Evolutionary conservation across 1,284 basidiomycete genomes (phyloP).

Genomic region (Blastosporella zonata): DNA sequence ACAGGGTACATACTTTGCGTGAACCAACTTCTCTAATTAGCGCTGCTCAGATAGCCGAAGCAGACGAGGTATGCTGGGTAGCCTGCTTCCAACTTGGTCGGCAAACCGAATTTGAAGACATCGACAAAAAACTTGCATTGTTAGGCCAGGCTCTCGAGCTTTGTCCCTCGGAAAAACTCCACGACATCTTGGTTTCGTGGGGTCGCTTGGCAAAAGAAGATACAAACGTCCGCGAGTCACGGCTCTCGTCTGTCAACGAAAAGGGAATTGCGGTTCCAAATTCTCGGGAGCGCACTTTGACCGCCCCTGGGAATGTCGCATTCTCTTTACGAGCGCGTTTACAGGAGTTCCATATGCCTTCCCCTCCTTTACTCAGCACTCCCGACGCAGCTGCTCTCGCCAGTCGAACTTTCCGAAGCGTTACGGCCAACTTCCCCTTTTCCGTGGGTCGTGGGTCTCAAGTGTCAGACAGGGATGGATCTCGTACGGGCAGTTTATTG

Average conservation of each 20-base stretch:
- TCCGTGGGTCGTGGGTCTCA: conserved; percentile 50
- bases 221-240: conserved; percentile 46
- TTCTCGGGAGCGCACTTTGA: conserved; percentile 23
- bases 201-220: conserved; percentile 64
- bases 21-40: conserved; percentile 30
- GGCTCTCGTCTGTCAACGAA: conserved; percentile 29
- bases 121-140: conserved; percentile 63
- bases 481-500: conserved; percentile 40
- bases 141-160: conserved; percentile 84
- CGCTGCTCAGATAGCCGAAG: conserved; percentile 52
- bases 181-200: conserved; percentile 75
- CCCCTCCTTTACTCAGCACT: conserved; percentile 60
- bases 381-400: conserved; percentile 75
- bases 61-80: conserved; percentile 82
- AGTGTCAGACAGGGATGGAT: conserved; percentile 40
- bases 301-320: conserved; percentile 31
- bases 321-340: conserved; percentile 58
- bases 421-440: conserved; percentile 77
- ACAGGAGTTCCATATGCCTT: conserved; percentile 60
- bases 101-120: conserved; percentile 71
- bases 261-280: conserved; percentile 24
- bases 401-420: conserved; percentile 67
- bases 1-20: conserved; percentile 51
- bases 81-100: conserved; percentile 84
- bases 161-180: conserved; percentile 79